Percentiles rank a stretch among this genome's conserved stretches.
These are phyloP conservation scores for Ulota crispa DNA, from an alignment of 225 moss, liverwort and hornwort species.

Conservation along the genomic window DNA sequence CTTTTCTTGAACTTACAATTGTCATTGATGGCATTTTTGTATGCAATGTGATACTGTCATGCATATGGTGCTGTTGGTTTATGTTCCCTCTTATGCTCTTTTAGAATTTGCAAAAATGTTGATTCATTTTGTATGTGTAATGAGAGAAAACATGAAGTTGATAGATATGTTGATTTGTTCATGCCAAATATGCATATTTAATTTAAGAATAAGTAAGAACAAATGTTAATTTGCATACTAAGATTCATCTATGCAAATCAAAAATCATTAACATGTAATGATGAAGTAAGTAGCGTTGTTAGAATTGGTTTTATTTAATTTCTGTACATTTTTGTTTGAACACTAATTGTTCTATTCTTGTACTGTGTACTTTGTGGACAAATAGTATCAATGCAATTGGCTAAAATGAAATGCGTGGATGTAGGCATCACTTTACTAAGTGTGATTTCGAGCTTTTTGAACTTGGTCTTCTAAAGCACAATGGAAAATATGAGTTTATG, in stretches of 20 bases:
- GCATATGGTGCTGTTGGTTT: too few species aligned
- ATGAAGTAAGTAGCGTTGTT: not conserved
- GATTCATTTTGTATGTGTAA: too few species aligned
- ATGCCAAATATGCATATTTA: not conserved
- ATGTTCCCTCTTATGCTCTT: too few species aligned
- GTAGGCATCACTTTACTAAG: conserved; percentile 24
- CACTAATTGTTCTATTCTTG: not conserved
- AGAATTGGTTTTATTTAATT: not conserved
- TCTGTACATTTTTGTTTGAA: not conserved
- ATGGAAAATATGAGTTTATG: not conserved
- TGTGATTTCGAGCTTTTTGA: conserved; percentile 7
- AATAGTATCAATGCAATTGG: conserved; percentile 25
- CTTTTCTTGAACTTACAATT: too few species aligned
- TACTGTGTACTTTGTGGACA: not conserved
- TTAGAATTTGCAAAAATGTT: too few species aligned
- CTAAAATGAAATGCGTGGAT: conserved; percentile 28
- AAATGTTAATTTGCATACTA: not conserved
- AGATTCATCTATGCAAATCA: not conserved
- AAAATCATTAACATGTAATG: fast-evolving
- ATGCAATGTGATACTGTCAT: too few species aligned
- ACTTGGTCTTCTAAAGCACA: not conserved
- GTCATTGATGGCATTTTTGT: too few species aligned
- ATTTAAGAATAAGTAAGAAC: not conserved
- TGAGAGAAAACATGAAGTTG: too few species aligned
- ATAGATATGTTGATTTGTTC: too few species aligned